phyloP scores from a whole-genome alignment of 495 filamentous ascomycete species.

The Hypoxylon lienhwacheense region DNA sequence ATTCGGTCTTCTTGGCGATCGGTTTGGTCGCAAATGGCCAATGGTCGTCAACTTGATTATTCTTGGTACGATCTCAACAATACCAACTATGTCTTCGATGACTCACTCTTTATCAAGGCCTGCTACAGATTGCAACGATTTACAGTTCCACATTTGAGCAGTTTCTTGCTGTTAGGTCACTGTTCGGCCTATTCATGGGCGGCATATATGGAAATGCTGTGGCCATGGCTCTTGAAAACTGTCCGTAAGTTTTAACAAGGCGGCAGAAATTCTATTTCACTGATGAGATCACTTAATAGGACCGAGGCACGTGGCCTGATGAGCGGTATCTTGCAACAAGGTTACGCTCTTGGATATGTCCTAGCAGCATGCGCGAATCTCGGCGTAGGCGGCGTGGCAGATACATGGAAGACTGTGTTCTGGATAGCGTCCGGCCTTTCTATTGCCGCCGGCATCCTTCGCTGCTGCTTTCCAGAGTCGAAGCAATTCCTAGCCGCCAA shows the following conservation, averaged over 20 bases:
- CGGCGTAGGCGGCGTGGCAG: slow-evolving; percentile 58
- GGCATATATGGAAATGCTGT: slow-evolving; percentile 82
- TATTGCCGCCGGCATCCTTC: slow-evolving; percentile 63
- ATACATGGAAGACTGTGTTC: slow-evolving; percentile 67
- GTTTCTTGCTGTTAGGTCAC: slow-evolving; percentile 67
- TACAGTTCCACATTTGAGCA: slow-evolving; percentile 66
- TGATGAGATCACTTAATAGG: slow-evolving; percentile 28
- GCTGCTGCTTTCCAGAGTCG: slow-evolving; percentile 69
- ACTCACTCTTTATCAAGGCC: slow-evolving; percentile 43
- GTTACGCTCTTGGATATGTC: slow-evolving; percentile 75
- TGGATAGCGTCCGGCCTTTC: slow-evolving; percentile 66
- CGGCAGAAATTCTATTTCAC: neutral
- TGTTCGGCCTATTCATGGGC: slow-evolving; percentile 84
- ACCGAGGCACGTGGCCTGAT: slow-evolving; percentile 69
- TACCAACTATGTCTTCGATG: slow-evolving; percentile 1
- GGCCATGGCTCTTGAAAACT: slow-evolving; percentile 78
- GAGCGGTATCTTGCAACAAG: slow-evolving; percentile 77
- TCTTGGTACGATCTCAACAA: slow-evolving; percentile 37
- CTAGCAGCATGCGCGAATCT: slow-evolving; percentile 71
- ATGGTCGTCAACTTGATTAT: slow-evolving; percentile 74
- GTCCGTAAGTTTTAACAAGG: slow-evolving; percentile 50
- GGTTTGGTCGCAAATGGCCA: slow-evolving; percentile 78
- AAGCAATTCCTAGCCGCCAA: slow-evolving; percentile 69
- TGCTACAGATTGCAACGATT: slow-evolving; percentile 72
- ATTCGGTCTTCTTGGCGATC: slow-evolving; percentile 74